A percentile compares a stretch with the other conserved stretches of the same genome.
These are phyloP conservation scores for Ophiocytium majus DNA, from an alignment of 352 stramenopile species.

Conservation along the genomic window DNA sequence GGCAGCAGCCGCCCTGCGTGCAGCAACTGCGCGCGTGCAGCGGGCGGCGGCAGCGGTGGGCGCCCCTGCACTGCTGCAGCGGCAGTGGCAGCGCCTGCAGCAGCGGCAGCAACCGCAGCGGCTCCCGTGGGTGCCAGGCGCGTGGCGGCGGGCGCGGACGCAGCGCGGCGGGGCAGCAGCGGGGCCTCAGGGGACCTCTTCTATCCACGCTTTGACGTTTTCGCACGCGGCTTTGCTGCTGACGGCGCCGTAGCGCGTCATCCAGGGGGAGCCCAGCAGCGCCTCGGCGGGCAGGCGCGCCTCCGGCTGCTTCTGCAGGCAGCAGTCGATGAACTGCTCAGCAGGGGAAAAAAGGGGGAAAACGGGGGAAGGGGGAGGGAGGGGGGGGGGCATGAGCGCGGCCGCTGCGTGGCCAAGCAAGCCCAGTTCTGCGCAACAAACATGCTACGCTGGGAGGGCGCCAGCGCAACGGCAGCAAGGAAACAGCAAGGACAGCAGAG, in stretches of 20 bases:
- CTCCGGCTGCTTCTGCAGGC: constrained; percentile 39
- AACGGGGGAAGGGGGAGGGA: neutral
- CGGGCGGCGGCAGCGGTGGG: too few species aligned
- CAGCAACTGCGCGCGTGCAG: too few species aligned
- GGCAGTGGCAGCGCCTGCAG: too few species aligned
- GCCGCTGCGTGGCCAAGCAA: neutral
- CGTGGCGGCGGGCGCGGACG: too few species aligned
- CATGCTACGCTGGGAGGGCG: neutral
- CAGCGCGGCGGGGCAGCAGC: too few species aligned
- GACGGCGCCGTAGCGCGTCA: constrained; percentile 2
- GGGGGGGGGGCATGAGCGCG: neutral
- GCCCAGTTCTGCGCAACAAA: neutral
- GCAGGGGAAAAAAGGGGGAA: neutral
- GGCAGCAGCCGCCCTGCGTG: too few species aligned
- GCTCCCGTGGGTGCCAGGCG: too few species aligned
- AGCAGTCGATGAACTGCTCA: constrained; percentile 36
- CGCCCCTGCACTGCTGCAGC: too few species aligned
- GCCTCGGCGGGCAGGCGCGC: constrained; percentile 37
- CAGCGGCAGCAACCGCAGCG: too few species aligned
- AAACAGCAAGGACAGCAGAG: neutral
- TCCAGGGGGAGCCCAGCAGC: constrained; percentile 38
- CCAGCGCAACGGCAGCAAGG: neutral
- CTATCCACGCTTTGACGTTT: constrained; percentile 6
- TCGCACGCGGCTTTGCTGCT: neutral
- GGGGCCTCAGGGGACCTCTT: too few species aligned